Conservation (phyloP, 2,329 filamentous ascomycete genomes). For the Madurella fahalii region DNA sequence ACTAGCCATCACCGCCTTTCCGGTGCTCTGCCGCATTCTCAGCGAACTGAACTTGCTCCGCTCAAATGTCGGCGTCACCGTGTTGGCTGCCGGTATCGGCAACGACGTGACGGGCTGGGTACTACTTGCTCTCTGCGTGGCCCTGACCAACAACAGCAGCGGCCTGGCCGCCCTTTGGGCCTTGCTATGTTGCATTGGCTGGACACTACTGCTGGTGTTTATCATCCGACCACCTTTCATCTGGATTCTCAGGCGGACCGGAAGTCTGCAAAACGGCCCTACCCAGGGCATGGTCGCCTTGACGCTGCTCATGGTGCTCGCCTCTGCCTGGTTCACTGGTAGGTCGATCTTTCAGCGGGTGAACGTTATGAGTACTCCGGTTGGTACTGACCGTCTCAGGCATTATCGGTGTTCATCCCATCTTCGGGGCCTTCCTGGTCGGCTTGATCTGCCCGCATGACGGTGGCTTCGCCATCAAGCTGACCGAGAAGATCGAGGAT, state of each 20-base stretch:
- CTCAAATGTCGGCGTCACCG: conserved; percentile 81
- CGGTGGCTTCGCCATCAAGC: conserved; percentile 81
- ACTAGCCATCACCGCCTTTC: conserved; percentile 86
- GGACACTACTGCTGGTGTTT: conserved; percentile 69
- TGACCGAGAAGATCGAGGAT: conserved; percentile 94
- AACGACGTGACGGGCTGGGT: conserved; percentile 94
- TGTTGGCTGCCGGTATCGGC: conserved; percentile 83
- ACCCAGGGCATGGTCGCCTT: conserved; percentile 79
- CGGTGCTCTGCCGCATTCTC: conserved; percentile 88
- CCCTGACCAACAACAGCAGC: conserved; percentile 80
- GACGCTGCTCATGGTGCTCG: conserved; percentile 73
- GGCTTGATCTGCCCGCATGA: conserved; percentile 89
- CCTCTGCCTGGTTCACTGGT: conserved; percentile 75
- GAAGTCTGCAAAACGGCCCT: conserved; percentile 81
- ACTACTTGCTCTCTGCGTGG: conserved; percentile 85
- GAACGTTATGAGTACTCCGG: not conserved
- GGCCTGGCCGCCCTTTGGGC: conserved; percentile 84
- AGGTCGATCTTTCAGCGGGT: not conserved
- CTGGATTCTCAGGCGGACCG: conserved; percentile 67
- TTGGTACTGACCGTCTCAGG: conserved; percentile 32
- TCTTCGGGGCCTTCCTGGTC: conserved; percentile 88
- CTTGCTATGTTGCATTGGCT: conserved; percentile 70
- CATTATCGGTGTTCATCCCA: conserved; percentile 88
- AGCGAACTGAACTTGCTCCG: conserved; percentile 83
- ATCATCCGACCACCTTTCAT: conserved; percentile 70